Conservation (phyloP, 1,139 yeast genomes). For the Pichia sp. region DNA sequence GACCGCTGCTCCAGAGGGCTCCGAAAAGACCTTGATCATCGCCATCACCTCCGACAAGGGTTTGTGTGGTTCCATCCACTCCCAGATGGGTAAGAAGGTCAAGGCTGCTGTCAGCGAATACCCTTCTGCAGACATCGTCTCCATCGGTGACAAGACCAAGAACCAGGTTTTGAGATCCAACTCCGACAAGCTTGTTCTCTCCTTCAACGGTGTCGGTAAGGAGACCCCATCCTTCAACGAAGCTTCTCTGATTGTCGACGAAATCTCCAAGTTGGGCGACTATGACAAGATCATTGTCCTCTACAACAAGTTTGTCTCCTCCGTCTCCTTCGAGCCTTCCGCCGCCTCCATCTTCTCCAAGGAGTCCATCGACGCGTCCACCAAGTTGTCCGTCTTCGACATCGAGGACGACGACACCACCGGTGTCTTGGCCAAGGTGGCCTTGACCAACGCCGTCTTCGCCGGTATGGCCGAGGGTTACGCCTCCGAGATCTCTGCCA, state of each 20-base stretch:
- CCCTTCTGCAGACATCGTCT: slow-evolving; percentile 74
- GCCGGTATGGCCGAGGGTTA: slow-evolving; percentile 97
- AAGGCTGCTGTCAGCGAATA: slow-evolving; percentile 60
- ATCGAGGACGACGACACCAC: slow-evolving; percentile 72
- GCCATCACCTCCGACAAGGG: slow-evolving; percentile 97
- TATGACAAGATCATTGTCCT: slow-evolving; percentile 78
- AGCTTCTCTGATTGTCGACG: slow-evolving; percentile 85
- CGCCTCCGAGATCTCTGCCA: slow-evolving; percentile 96
- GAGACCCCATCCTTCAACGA: slow-evolving; percentile 93
- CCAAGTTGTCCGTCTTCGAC: slow-evolving; percentile 81
- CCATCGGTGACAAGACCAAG: slow-evolving; percentile 93
- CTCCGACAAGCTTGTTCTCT: slow-evolving; percentile 61
- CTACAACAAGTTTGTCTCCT: slow-evolving; percentile 83
- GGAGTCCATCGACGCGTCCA: slow-evolving; percentile 75
- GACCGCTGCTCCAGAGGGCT: slow-evolving; percentile 50
- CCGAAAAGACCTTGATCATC: slow-evolving; percentile 64
- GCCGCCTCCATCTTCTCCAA: slow-evolving; percentile 63
- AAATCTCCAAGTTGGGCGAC: slow-evolving; percentile 61
- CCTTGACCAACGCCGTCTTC: slow-evolving; percentile 84
- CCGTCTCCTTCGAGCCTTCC: slow-evolving; percentile 88
- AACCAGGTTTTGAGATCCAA: slow-evolving; percentile 83
- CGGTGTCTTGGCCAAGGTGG: slow-evolving; percentile 69
- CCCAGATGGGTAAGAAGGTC: slow-evolving; percentile 87
- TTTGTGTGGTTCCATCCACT: slow-evolving; percentile 96
- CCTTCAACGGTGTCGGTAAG: slow-evolving; percentile 90